Conservation (phyloP, 495 filamentous ascomycete genomes). For the Chaetomidium leptoderma region DNA sequence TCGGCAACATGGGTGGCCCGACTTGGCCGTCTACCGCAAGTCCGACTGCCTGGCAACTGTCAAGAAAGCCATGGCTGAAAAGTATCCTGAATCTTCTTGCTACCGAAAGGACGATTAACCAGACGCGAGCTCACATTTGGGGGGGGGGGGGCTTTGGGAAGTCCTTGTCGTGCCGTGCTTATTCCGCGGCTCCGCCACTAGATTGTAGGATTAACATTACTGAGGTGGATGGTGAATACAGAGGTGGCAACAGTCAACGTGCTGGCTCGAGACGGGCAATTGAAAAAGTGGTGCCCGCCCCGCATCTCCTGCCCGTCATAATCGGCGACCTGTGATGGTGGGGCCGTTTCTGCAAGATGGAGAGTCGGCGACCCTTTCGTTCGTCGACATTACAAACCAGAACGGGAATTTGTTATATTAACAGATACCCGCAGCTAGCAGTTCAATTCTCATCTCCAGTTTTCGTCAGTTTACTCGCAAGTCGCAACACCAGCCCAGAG, state of each 20-base stretch:
- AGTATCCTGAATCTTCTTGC: not conserved
- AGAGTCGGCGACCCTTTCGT: not conserved
- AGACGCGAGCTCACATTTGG: not conserved
- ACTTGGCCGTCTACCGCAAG: conserved; percentile 5
- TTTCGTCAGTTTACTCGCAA: not conserved
- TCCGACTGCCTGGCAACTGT: not conserved
- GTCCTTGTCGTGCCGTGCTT: not conserved
- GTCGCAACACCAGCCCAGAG: not conserved
- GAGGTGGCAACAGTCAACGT: no score
- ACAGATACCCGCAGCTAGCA: not conserved
- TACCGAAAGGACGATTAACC: not conserved
- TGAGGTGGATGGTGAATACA: no score
- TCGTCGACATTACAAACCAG: not conserved
- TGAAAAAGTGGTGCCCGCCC: not conserved
- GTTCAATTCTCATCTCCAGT: not conserved
- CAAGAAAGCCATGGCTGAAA: not conserved
- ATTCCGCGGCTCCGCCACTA: not conserved
- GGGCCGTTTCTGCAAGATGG: not conserved
- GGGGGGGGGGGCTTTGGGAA: no score
- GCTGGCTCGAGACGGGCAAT: no score
- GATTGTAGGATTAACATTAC: no score
- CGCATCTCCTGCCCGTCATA: not conserved
- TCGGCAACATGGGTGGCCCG: conserved; percentile 24
- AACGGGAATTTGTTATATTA: not conserved
- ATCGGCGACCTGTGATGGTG: conserved; percentile 14